Conservation (phyloP, 1,284 basidiomycete species). For the Irpex lacteus region DNA sequence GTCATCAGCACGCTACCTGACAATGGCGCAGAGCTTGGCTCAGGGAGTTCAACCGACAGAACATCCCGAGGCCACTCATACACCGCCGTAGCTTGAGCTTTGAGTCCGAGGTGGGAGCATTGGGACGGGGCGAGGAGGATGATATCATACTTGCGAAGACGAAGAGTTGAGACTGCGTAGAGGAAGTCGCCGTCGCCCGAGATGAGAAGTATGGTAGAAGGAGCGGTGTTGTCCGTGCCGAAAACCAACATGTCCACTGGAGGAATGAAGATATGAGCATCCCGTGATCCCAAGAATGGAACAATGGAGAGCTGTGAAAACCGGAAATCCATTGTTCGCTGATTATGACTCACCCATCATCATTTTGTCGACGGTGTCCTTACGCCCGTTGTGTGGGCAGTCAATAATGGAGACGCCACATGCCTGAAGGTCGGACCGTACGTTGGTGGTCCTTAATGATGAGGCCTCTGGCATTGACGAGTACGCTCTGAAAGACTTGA, state of each 20-base stretch:
- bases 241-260: slow-evolving; percentile 57
- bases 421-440: slow-evolving; percentile 46
- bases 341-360: slow-evolving; percentile 29
- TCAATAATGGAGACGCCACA: slow-evolving; percentile 40
- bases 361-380: slow-evolving; percentile 42
- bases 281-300: not conserved
- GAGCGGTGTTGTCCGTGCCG: slow-evolving; percentile 50
- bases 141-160: slow-evolving; percentile 45
- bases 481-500: slow-evolving; percentile 46
- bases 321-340: not conserved
- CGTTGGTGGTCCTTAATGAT: slow-evolving; percentile 29
- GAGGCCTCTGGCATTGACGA: slow-evolving; percentile 37
- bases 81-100: slow-evolving; percentile 48
- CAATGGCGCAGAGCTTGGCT: not conserved
- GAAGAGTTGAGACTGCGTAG: slow-evolving; percentile 49
- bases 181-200: slow-evolving; percentile 58
- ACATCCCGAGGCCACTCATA: slow-evolving; percentile 48
- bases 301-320: not conserved
- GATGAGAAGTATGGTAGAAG: slow-evolving; percentile 50
- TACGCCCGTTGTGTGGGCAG: slow-evolving; percentile 41
- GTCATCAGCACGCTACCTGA: slow-evolving; percentile 1
- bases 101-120: slow-evolving; percentile 35
- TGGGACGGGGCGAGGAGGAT: slow-evolving; percentile 33
- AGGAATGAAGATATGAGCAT: not conserved
- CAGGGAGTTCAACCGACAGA: slow-evolving; percentile 18